Evolutionary conservation across 306 rosid species (phyloP).

Genomic region (Gynostemma pentaphyllum): DNA sequence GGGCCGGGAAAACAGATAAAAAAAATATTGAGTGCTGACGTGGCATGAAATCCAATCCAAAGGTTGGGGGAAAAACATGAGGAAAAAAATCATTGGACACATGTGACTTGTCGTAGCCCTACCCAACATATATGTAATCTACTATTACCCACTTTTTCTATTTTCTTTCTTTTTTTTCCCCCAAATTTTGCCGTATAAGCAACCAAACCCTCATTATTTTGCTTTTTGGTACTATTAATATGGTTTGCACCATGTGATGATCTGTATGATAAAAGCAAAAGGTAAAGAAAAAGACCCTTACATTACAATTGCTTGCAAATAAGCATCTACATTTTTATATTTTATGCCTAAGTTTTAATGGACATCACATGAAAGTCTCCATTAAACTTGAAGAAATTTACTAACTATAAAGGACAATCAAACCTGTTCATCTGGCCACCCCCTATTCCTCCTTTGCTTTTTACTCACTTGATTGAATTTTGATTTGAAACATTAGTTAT

Average conservation of each 20-base stretch:
- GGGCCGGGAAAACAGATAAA: no score
- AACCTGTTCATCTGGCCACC: no score
- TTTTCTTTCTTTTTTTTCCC: neutral
- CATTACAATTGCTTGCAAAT: no score
- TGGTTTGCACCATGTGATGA: neutral
- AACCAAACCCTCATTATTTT: neutral
- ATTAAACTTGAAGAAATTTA: no score
- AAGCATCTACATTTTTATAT: no score
- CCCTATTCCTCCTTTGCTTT: no score
- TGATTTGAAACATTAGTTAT: no score
- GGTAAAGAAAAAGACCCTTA: neutral
- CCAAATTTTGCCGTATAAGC: slow-evolving; percentile 25
- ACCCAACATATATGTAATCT: slow-evolving; percentile 24
- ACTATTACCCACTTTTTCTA: neutral
- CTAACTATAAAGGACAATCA: no score
- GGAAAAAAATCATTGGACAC: slow-evolving; percentile 36
- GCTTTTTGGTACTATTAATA: neutral
- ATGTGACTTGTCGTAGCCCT: slow-evolving; percentile 33
- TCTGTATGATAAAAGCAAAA: neutral
- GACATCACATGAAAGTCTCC: no score
- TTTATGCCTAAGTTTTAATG: no score
- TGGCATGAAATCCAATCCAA: neutral
- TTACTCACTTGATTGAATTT: no score
- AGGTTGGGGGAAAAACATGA: slow-evolving; percentile 2
- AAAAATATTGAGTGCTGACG: neutral